Evolutionary conservation across 1,284 basidiomycete genomes (phyloP).

Genomic region (Ganoderma lucidum): DNA sequence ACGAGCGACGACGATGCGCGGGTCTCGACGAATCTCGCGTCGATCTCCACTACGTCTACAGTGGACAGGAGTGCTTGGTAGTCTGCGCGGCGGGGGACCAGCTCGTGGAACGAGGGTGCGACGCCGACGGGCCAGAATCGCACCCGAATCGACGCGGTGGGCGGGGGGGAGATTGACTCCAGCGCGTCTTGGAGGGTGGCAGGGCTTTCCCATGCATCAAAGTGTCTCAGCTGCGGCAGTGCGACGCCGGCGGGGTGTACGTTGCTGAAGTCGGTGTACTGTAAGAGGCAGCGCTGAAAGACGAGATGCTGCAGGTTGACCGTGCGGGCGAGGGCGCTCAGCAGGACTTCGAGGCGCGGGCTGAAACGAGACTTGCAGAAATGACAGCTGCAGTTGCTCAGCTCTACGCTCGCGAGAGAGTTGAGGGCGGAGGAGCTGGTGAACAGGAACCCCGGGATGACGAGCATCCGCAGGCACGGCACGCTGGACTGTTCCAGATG

Average conservation of each 20-base stretch:
- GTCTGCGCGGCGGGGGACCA: not conserved
- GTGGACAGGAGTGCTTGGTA: constrained; percentile 6
- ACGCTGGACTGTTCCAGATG: constrained; percentile 1
- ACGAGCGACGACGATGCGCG: not conserved
- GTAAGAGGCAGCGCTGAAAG: constrained; percentile 6
- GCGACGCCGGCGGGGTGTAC: not conserved
- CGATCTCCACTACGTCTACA: not conserved
- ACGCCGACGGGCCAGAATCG: not conserved
- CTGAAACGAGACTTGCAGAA: constrained; percentile 4
- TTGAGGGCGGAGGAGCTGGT: constrained; percentile 7
- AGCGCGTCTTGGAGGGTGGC: not conserved
- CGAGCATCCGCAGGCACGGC: not conserved
- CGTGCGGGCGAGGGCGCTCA: constrained; percentile 1
- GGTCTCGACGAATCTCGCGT: not conserved
- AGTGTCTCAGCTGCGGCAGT: constrained; percentile 1
- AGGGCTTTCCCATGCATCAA: not conserved
- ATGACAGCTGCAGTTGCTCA: constrained; percentile 7
- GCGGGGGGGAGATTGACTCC: constrained; percentile 2
- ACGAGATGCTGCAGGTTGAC: not conserved
- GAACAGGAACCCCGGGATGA: constrained; percentile 11
- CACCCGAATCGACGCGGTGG: not conserved
- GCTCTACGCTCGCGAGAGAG: constrained; percentile 2
- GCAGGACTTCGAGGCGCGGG: constrained; percentile 1
- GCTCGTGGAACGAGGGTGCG: not conserved
- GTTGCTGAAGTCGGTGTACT: not conserved